Evolutionary conservation across 202 grass and related monocot species (phyloP), one percentile per base, ranked within the genome.

Genomic region (Hordeum pubiflorum): DNA sequence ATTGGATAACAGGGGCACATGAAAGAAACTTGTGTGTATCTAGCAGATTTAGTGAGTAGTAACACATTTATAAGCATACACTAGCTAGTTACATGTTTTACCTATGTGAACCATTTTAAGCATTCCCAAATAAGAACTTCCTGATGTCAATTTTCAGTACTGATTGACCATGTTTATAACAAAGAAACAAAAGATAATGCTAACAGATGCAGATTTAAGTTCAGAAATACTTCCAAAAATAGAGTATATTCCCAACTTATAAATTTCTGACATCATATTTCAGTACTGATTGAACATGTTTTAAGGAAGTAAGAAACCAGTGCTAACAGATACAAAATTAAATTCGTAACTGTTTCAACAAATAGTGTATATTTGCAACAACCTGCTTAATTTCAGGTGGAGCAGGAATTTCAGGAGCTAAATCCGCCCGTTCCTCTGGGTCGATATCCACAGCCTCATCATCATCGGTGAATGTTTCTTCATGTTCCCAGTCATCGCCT

Each of bases 331-430:
- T 57, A 44, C 10, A 79, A 63, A 57, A 64, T 54, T 23, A 78
- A 81, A 14, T 57, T 64, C 10, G 6, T 26, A 59, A 75, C 46
- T 60, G 48, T 74, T 78, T 76, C 22, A 48, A 57, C 12, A 69
- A 68, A 27, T 43, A 62, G n/a, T 68, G 41, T 36, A 73, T 61
- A 17, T 63, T 33, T 60, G 71, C 44, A 65, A 50, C 7, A 80
- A 94, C 95, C 95, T 98, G 95, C 84, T 98, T 98, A 86, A 98
- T 98, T 93, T 98, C 95, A 41, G 95, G 95, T 37, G 95, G 95
- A 23, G 95, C 95, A 77, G 92, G 92, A 89, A 98, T 89, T 83
- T 98, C 95, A 63, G 95, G 95, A 86, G 95, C 95, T 87, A 98
- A 91, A 93, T 98, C 95, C 18, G 91, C 92, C 56, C 92, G 85